Percentiles rank a stretch among this genome's conserved stretches.
Evolutionary conservation across 2,329 filamentous ascomycete species (phyloP).

Genomic region (Colletotrichum sp.): DNA sequence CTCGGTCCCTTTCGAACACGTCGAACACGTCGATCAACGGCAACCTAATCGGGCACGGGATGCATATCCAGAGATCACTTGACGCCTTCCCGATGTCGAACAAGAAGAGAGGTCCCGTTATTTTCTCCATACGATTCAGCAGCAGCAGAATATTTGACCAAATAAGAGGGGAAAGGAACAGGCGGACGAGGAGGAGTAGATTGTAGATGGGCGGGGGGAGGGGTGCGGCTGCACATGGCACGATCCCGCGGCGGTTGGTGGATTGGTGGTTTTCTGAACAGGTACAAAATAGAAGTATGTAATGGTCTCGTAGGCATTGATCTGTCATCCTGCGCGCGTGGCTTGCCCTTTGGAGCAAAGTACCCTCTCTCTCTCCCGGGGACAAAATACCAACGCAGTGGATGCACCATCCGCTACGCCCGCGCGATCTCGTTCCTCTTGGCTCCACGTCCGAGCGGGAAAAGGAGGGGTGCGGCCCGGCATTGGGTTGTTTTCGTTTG

Average conservation of each 20-base stretch:
- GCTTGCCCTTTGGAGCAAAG: neutral
- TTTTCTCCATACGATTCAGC: neutral
- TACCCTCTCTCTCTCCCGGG: neutral
- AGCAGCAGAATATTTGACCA: neutral
- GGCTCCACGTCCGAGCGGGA: neutral
- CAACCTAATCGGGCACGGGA: neutral
- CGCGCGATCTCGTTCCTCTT: neutral
- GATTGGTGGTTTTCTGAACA: neutral
- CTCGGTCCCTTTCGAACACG: neutral
- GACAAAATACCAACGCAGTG: neutral
- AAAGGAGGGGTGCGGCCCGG: neutral
- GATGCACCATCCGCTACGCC: neutral
- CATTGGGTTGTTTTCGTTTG: neutral
- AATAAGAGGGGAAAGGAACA: neutral
- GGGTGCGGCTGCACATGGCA: neutral
- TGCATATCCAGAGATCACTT: slow-evolving; percentile 9
- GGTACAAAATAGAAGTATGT: neutral
- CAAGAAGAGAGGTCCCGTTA: neutral
- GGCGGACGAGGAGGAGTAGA: neutral
- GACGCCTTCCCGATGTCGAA: neutral
- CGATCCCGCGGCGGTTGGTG: neutral
- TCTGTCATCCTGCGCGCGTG: neutral
- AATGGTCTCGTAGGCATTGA: neutral
- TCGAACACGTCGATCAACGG: slow-evolving; percentile 8
- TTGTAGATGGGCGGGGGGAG: neutral